These are phyloP conservation scores for Lipomyces sp. DNA, from an alignment of 805 yeast genomes.

Conservation along the genomic window DNA sequence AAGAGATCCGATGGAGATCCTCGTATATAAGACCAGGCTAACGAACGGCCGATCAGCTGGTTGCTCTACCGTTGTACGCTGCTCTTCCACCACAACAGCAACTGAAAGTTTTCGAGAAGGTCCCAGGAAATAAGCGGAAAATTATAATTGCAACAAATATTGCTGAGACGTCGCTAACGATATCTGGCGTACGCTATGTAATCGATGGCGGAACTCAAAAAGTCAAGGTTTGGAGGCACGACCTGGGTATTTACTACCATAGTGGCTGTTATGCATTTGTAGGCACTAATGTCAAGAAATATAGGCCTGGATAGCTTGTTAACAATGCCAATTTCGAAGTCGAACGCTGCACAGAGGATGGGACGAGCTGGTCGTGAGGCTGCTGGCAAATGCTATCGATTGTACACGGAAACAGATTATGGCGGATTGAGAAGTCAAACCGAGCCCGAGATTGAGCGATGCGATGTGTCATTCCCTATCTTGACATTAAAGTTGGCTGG, in stretches of 20 bases:
- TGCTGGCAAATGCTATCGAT: slow-evolving; percentile 84
- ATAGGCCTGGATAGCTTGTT: slow-evolving; percentile 84
- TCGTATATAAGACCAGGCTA: slow-evolving; percentile 2
- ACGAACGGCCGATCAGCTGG: slow-evolving; percentile 58
- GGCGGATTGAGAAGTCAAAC: slow-evolving; percentile 70
- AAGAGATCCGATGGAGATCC: background rate
- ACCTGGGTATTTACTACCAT: slow-evolving; percentile 47
- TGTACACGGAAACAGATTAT: slow-evolving; percentile 78
- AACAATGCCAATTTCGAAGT: slow-evolving; percentile 90
- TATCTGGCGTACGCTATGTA: slow-evolving; percentile 91
- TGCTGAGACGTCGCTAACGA: slow-evolving; percentile 97
- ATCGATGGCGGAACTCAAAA: slow-evolving; percentile 91
- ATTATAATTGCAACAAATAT: slow-evolving; percentile 91
- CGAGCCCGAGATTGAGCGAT: slow-evolving; percentile 89
- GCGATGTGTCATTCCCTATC: slow-evolving; percentile 83
- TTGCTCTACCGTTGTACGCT: slow-evolving; percentile 88
- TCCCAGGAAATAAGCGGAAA: slow-evolving; percentile 73
- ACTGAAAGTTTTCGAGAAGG: slow-evolving; percentile 71
- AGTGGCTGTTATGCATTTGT: background rate
- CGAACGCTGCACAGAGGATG: slow-evolving; percentile 91
- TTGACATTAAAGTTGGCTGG: slow-evolving; percentile 82
- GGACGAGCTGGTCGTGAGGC: slow-evolving; percentile 99
- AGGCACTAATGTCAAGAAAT: background rate
- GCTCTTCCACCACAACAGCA: slow-evolving; percentile 88
- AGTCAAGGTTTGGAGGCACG: slow-evolving; percentile 94